Percentiles rank a stretch among this genome's conserved stretches.
Conservation (phyloP, 2,329 filamentous ascomycete genomes). For the Hypoxylon sp. region DNA sequence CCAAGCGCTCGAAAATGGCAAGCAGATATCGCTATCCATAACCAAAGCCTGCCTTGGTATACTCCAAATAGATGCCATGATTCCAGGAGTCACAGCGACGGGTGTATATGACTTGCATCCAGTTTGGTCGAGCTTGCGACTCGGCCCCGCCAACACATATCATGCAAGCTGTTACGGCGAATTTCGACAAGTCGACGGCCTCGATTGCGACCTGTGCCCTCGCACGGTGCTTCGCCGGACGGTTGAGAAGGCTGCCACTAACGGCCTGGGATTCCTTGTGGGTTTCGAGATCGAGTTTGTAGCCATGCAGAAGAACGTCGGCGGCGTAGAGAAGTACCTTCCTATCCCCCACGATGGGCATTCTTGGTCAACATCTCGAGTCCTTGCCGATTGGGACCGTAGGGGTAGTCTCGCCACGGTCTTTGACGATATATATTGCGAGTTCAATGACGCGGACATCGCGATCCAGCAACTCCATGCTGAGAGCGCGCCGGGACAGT, state of each 20-base stretch:
- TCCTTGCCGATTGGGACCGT: conserved; percentile 2
- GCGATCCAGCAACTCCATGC: conserved; percentile 5
- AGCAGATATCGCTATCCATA: background rate
- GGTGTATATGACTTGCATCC: background rate
- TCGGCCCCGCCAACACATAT: background rate
- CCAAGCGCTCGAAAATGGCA: background rate
- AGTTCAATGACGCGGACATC: background rate
- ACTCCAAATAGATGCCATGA: background rate
- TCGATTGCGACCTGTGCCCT: background rate
- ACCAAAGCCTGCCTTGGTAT: background rate
- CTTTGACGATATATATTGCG: background rate
- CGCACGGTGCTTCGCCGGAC: background rate
- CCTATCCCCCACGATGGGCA: background rate
- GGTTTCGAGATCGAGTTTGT: conserved; percentile 1
- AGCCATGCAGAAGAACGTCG: background rate
- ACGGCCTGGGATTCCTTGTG: background rate
- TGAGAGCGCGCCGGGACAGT: conserved; percentile 1
- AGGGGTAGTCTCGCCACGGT: background rate
- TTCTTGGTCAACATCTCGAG: background rate
- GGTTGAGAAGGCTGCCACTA: background rate
- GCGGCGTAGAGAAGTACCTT: conserved; percentile 1
- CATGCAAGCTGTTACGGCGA: conserved; percentile 3
- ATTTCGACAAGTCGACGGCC: background rate
- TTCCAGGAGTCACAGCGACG: background rate
- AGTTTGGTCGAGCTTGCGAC: conserved; percentile 2